These are phyloP conservation scores for Saccharomycopsis guyanensis DNA, from an alignment of 805 yeast species.

Conservation along the genomic window DNA sequence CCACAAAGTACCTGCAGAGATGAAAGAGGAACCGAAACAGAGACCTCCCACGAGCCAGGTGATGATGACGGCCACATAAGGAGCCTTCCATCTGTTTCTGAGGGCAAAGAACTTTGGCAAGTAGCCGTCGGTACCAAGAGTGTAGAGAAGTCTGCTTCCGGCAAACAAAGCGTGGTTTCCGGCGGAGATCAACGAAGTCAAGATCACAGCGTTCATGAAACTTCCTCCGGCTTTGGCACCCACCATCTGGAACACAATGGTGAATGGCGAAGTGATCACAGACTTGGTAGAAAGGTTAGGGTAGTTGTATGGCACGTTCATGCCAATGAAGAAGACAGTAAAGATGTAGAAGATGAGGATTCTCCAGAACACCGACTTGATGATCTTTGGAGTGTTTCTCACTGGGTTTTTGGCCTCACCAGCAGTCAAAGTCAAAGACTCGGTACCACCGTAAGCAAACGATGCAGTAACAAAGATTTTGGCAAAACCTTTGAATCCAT, in stretches of 20 bases:
- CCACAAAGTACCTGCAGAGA: constrained; percentile 48
- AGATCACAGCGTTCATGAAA: constrained; percentile 45
- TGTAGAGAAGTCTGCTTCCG: constrained; percentile 41
- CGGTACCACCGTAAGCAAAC: constrained; percentile 45
- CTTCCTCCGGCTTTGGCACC: constrained; percentile 43
- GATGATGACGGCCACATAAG: constrained; percentile 40
- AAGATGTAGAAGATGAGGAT: constrained; percentile 48
- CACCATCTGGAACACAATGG: constrained; percentile 44
- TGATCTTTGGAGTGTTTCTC: constrained; percentile 51
- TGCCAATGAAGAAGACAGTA: constrained; percentile 50
- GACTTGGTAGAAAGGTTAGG: constrained; percentile 32
- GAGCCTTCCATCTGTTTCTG: constrained; percentile 37
- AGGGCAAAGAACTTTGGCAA: constrained; percentile 37
- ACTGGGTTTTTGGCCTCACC: constrained; percentile 55
- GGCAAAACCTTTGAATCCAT: constrained; percentile 47
- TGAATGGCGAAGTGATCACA: constrained; percentile 36
- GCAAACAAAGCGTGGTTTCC: constrained; percentile 49
- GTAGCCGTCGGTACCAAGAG: constrained; percentile 43
- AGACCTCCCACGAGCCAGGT: constrained; percentile 51
- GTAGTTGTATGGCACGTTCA: constrained; percentile 53
- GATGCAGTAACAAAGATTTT: constrained; percentile 44
- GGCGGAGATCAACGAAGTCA: constrained; percentile 48
- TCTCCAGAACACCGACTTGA: constrained; percentile 51
- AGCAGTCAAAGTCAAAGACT: constrained; percentile 39
- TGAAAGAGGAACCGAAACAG: constrained; percentile 52